Percentiles rank a stretch among this genome's conserved stretches.
These are phyloP conservation scores for Dictyostelium capitatum DNA, from an alignment of 78 protist species.

Conservation along the genomic window DNA sequence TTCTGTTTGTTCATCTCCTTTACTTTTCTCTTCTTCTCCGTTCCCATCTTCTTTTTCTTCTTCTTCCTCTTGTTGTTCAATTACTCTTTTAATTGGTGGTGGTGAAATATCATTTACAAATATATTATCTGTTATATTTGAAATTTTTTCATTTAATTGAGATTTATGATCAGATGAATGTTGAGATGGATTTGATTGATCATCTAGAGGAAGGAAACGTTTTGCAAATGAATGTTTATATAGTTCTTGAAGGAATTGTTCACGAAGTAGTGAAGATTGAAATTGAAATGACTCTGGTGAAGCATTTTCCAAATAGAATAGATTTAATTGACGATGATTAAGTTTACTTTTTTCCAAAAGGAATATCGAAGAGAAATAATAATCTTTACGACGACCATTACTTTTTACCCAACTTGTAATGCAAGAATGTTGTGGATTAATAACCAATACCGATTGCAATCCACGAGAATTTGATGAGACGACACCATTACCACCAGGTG, in stretches of 20 bases:
- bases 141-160: constrained; percentile 2
- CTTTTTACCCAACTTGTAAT: constrained; percentile 26
- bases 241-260: constrained; percentile 56
- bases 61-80: neutral
- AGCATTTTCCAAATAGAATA: constrained; percentile 37
- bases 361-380: constrained; percentile 23
- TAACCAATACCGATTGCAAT: neutral
- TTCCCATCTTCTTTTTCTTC: neutral
- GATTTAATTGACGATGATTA: constrained; percentile 53
- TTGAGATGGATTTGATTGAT: neutral
- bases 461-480: neutral
- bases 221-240: constrained; percentile 34
- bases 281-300: constrained; percentile 18
- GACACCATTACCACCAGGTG: neutral
- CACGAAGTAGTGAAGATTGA: constrained; percentile 50
- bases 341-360: constrained; percentile 42
- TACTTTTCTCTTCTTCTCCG: neutral
- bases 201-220: constrained; percentile 29
- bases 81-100: neutral
- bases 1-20: no score
- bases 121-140: neutral
- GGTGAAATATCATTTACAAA: neutral
- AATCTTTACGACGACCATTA: constrained; percentile 44
- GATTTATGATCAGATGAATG: neutral
- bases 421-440: neutral